Conservation (phyloP, 2,329 filamentous ascomycete genomes). For the Fusarium anguioides region DNA sequence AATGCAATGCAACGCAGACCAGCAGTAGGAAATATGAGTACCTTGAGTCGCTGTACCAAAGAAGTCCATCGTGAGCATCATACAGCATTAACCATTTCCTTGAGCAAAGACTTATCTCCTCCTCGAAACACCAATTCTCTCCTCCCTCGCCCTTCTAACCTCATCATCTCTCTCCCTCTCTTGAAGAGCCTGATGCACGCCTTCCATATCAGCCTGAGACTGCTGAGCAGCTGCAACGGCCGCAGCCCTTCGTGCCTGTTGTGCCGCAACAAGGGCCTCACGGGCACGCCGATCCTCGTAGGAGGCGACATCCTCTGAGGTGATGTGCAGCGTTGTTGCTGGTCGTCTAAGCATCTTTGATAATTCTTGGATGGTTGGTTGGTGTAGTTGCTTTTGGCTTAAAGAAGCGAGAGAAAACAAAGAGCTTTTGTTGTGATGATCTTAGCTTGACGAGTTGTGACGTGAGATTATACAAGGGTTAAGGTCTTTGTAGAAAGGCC, state of each 20-base stretch:
- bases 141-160: constrained; percentile 50
- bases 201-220: constrained; percentile 44
- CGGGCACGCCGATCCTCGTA: constrained; percentile 73
- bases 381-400: not conserved
- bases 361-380: not conserved
- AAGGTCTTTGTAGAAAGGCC: not conserved
- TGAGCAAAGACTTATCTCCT: constrained; percentile 18
- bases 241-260: constrained; percentile 46
- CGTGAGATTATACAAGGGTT: not conserved
- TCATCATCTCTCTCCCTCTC: constrained; percentile 45
- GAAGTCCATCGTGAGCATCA: not conserved
- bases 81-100: not conserved
- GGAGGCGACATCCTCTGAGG: constrained; percentile 74
- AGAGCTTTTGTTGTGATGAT: constrained; percentile 7
- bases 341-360: constrained; percentile 71
- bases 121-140: constrained; percentile 52
- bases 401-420: constrained; percentile 7
- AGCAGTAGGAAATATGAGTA: not conserved
- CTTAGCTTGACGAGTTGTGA: not conserved
- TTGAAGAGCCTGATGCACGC: constrained; percentile 42
- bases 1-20: not conserved
- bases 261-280: constrained; percentile 52
- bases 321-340: constrained; percentile 75
- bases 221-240: constrained; percentile 38
- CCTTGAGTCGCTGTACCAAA: not conserved